A percentile compares a stretch with the other conserved stretches of the same genome.
phyloP scores from a whole-genome alignment of 768 basidiomycete genomes.

The Agrocybe pediades region DNA sequence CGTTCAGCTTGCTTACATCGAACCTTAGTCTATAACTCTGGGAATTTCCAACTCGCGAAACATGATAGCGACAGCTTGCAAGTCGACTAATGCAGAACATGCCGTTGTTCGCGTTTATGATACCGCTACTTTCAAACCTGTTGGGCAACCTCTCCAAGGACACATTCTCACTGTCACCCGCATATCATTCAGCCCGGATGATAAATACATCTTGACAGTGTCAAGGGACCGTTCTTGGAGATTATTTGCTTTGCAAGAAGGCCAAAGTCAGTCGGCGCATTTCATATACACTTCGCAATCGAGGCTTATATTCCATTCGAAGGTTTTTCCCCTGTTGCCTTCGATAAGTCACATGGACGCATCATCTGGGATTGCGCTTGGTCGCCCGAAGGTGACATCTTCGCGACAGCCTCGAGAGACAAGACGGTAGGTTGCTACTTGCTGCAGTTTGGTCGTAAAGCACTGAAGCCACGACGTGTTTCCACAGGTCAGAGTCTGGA shows the following conservation, averaged over 20 bases:
- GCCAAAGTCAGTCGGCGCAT: conserved; percentile 37
- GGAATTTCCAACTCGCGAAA: conserved; percentile 69
- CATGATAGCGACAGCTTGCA: conserved; percentile 88
- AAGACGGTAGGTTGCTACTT: conserved; percentile 63
- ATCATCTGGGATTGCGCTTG: conserved; percentile 98
- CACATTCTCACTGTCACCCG: conserved; percentile 90
- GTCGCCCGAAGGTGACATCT: conserved; percentile 73
- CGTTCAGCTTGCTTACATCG: not conserved
- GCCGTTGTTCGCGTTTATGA: conserved; percentile 87
- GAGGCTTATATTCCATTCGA: not conserved
- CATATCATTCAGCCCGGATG: conserved; percentile 88
- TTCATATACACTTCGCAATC: not conserved
- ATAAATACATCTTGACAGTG: conserved; percentile 76
- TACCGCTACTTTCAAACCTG: conserved; percentile 64
- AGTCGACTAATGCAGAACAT: conserved; percentile 84
- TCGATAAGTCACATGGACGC: conserved; percentile 84
- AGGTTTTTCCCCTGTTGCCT: conserved; percentile 66
- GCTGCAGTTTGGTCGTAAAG: not conserved
- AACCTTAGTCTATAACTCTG: conserved; percentile 72
- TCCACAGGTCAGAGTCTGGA: conserved; percentile 84
- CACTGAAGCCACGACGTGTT: not conserved
- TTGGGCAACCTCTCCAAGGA: conserved; percentile 76
- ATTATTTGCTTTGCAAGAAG: conserved; percentile 57
- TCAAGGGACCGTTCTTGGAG: conserved; percentile 94
- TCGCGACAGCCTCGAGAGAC: conserved; percentile 94